Base-by-base conservation (phyloP, 2,329 filamentous ascomycete genomes). In the Colletotrichum sojae region DNA sequence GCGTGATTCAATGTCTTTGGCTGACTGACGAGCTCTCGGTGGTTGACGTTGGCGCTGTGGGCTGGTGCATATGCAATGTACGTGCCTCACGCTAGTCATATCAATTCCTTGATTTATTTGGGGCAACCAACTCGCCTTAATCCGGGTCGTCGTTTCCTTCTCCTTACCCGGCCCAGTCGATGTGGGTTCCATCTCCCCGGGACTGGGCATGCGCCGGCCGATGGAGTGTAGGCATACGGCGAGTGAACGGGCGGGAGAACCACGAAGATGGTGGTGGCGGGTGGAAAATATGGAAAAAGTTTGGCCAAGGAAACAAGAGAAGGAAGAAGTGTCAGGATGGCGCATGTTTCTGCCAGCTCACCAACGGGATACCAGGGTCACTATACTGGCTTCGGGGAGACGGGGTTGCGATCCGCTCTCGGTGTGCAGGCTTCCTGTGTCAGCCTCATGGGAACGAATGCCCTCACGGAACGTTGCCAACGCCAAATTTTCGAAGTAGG, bases 121-220 rank as follows among this genome's bases (percentile, higher is more conserved):
- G 55, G 25, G 40, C 22, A 58, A 58, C 43, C 43, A 46, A 59
- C 39, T 22, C 56, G n/a, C 22, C 45, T 25, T 16, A n/a, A 15
- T n/a, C 12, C 20, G 22, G 18, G 48, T 22, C 48, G 20, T 20
- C 48, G 1, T 18, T 12, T 59, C 51, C 43, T 3, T 43, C 22
- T 5, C 12, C 20, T 48, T 43, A 62, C 36, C 59, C 59, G 48
- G 49, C 45, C 59, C 59, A 62, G 27, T 54, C 9, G 53, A 12
- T 13, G 43, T 20, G 49, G 22, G 39, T 53, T 54, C 59, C 59
- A n/a, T 54, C 39, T 62, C 25, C 59, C 48, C 31, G 59, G 59
- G 22, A 62, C 39, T 46, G 22, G 59, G 59, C 48, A 36, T 46
- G 12, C 10, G 57, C 52, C 18, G 25, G 27, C 15, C 18, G 27